Evolutionary conservation across 2,329 filamentous ascomycete species (phyloP), one percentile per base, ranked within the genome.

Genomic region (Madurella fahalii): DNA sequence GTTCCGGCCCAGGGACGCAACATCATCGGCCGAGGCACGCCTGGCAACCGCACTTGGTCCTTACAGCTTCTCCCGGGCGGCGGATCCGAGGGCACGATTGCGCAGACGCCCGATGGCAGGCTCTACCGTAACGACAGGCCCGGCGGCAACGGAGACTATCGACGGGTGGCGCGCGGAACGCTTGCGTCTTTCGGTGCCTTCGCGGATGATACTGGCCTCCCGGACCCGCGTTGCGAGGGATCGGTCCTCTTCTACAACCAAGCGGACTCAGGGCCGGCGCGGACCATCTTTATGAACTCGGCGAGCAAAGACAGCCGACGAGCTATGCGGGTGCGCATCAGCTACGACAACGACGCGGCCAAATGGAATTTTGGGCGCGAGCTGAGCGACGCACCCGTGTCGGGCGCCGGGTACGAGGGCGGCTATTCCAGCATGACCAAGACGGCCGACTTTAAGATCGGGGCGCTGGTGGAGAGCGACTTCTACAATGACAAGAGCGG

Each of bases 1-100:
- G 52, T 64, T 11, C 63, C 63, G 12, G 59, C 63, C 20, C 53
- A 56, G 47, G 54, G 58, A 13, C 45, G 63, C n/a, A 64, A 64
- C 56, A 57, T 64, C 39, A 58, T 64, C 57, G 63, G 63, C 2
- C 52, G 47, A 37, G 63, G 63, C 13, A 30, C 47, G 4, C 48
- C 55, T 15, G 63, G 60, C 40, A 60, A 61, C 31, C 58, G 63
- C 31, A 59, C 57, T 13, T 64, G 63, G 63, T 50, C 58, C 5
- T 48, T 54, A 16, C 53, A 60, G 39, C 3, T 7, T 2, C 53
- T 63, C 30, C 9, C 47, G 7, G 61, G 57, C 5, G 47, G 50
- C 16, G 58, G 60, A n/a, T 55, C 52, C 15, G 60, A 62, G 41
- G 58, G 56, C 37, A 61, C 60, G 16, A 49, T 62, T 37, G 54